Base-by-base conservation (phyloP, 306 rosid genomes). In the Gleditsia sinensis region DNA sequence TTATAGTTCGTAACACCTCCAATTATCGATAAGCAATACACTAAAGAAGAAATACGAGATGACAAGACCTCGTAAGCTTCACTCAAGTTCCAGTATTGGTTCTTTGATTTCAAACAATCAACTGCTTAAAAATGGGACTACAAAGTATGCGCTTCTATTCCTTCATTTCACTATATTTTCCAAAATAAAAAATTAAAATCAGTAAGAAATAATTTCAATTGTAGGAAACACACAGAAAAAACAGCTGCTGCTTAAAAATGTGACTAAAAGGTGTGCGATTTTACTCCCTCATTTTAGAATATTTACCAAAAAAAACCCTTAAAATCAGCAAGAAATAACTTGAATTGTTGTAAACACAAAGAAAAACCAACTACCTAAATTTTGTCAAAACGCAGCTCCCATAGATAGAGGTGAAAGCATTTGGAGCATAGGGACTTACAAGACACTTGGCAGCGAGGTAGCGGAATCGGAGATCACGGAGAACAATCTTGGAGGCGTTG, bases 371-470 rank as follows among this genome's bases (percentile, higher is more conserved):
- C 5, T 43, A 13, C 19, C 50, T 1, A 27, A 3, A n/a, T n/a
- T n/a, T n/a, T n/a, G n/a, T n/a, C n/a, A n/a, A n/a, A n/a, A n/a
- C 0, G 9, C 17, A 10, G 25, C 34, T 5, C 64, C 28, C 23
- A 57, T 7, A 28, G 5, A 16, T 16, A 57, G 23, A 57, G 14
- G 40, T 57, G 23, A 25, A 2, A 57, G 40, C 39, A 57, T 7
- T 16, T 16, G 40, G 12, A 14, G 23, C 1, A 27, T 8, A 13
- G 36, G 3, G 66, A 71, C 56, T 51, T 43, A 88, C 96, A 6
- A 94, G 98, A 82, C 98, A 94, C 63, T 94, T 88, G 62, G 97
- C 96, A 33, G 98, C 98, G 77, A 91, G 97, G 87, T 94, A 94
- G 7, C 97, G 92, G 76, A 94, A 94, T 0, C 97, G 91, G 64